Conservation (phyloP, 140 eudicot genomes). For the Senecio squalidus region DNA sequence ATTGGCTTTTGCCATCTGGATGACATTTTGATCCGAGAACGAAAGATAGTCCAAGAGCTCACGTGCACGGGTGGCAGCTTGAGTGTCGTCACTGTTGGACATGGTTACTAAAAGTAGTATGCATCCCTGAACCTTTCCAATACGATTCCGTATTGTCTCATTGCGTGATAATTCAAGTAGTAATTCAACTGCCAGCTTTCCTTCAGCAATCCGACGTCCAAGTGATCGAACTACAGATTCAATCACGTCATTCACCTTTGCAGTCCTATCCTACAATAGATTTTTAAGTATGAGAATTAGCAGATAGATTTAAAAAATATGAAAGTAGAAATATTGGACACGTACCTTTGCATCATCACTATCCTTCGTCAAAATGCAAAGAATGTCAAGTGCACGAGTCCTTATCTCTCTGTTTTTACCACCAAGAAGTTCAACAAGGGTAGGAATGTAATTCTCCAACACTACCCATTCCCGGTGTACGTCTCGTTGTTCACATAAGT, state of each 20-base stretch:
- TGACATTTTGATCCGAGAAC: conserved; percentile 52
- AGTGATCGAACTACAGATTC: conserved; percentile 51
- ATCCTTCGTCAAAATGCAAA: conserved; percentile 44
- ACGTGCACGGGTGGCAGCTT: conserved; percentile 50
- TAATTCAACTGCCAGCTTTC: conserved; percentile 52
- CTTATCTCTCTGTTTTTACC: conserved; percentile 52
- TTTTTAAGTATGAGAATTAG: conserved; percentile 22
- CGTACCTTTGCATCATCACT: conserved; percentile 66
- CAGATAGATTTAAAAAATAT: not conserved
- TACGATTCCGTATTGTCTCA: conserved; percentile 26
- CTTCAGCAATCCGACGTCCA: conserved; percentile 54
- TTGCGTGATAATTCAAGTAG: conserved; percentile 48
- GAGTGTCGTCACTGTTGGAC: conserved; percentile 49
- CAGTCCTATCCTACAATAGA: conserved; percentile 58
- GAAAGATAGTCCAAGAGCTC: conserved; percentile 53
- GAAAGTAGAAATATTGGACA: not conserved
- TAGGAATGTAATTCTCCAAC: conserved; percentile 57
- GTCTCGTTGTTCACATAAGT: conserved; percentile 51
- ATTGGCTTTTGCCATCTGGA: conserved; percentile 70
- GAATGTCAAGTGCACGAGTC: conserved; percentile 40
- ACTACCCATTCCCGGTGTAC: conserved; percentile 63
- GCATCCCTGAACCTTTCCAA: conserved; percentile 69
- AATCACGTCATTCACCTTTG: conserved; percentile 37
- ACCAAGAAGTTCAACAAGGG: conserved; percentile 49
- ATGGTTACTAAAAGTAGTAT: conserved; percentile 62